A percentile compares a stretch with the other conserved stretches of the same genome.
Conservation (phyloP, 2,329 filamentous ascomycete species). For the Verticillium longisporum region DNA sequence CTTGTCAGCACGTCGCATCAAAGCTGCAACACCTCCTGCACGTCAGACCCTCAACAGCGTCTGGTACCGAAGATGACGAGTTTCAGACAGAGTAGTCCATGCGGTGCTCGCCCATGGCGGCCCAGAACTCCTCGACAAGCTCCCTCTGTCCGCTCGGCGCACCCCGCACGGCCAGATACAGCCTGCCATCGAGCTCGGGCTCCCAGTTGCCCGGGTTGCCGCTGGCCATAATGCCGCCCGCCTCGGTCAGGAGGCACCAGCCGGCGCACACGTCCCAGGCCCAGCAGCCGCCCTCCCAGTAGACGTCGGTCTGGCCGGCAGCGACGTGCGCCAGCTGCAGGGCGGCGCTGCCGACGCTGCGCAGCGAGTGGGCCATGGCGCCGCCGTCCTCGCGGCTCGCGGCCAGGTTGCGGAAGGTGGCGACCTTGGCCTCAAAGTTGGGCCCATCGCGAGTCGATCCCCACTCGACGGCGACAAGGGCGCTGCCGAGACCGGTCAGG, state of each 20-base stretch:
- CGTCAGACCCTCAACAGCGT: neutral
- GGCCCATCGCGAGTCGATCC: conserved; percentile 59
- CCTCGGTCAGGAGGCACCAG: conserved; percentile 70
- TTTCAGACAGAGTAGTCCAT: conserved; percentile 35
- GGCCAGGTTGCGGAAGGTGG: conserved; percentile 57
- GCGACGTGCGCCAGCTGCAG: conserved; percentile 70
- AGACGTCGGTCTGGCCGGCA: conserved; percentile 63
- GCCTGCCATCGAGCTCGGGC: conserved; percentile 49
- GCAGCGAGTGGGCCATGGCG: conserved; percentile 68
- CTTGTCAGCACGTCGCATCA: neutral
- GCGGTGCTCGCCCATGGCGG: conserved; percentile 45
- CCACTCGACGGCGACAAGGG: conserved; percentile 68
- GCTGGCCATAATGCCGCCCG: conserved; percentile 65
- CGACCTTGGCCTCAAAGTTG: conserved; percentile 64
- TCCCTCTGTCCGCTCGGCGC: conserved; percentile 53
- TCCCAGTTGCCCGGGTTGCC: conserved; percentile 70
- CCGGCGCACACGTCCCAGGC: conserved; percentile 81
- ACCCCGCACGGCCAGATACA: conserved; percentile 57
- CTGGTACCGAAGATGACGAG: neutral
- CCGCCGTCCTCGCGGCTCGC: conserved; percentile 61
- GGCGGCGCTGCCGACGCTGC: conserved; percentile 66
- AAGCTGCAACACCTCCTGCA: neutral
- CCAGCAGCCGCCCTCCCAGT: conserved; percentile 82
- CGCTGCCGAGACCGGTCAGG: conserved; percentile 52
- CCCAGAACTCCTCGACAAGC: conserved; percentile 60